A percentile compares a stretch with the other conserved stretches of the same genome.
Conservation (phyloP, 177 flowering plant genomes). For the Vitis hybrid region DNA sequence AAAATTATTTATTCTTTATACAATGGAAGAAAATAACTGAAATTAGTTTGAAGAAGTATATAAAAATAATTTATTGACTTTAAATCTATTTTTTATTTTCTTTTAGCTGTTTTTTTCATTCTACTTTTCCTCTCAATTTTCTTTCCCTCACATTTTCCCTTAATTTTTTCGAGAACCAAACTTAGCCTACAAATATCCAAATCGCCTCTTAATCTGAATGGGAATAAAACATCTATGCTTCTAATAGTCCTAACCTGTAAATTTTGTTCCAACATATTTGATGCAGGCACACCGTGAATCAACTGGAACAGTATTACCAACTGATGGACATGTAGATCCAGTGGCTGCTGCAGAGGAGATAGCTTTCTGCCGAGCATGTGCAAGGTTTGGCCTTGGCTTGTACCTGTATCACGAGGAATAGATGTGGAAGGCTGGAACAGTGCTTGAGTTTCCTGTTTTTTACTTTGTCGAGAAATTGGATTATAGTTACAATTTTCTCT, state of each 20-base stretch:
- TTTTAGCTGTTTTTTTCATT: too few species aligned
- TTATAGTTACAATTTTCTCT: not conserved
- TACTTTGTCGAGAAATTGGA: conserved; percentile 7
- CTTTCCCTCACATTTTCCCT: not conserved
- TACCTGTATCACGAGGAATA: conserved; percentile 86
- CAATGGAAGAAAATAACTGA: too few species aligned
- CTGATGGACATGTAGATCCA: conserved; percentile 54
- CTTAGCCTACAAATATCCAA: too few species aligned
- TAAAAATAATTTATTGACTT: too few species aligned
- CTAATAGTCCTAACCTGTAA: not conserved
- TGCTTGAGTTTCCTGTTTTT: not conserved
- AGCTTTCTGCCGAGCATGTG: conserved; percentile 92
- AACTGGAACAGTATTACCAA: conserved; percentile 63
- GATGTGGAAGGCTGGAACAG: conserved; percentile 9
- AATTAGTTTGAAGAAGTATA: too few species aligned
- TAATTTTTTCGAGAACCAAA: too few species aligned
- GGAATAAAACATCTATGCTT: not conserved
- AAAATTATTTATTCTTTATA: too few species aligned
- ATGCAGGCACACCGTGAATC: conserved; percentile 92
- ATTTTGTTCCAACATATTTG: not conserved
- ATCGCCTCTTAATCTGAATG: not conserved
- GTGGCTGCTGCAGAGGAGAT: conserved; percentile 93
- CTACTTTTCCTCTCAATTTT: too few species aligned
- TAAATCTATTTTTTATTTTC: too few species aligned
- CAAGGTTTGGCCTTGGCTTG: conserved; percentile 93